A percentile compares a stretch with the other conserved stretches of the same genome.
phyloP scores from a whole-genome alignment of 257 asterid genomes.

The Pogostemon cablin region DNA sequence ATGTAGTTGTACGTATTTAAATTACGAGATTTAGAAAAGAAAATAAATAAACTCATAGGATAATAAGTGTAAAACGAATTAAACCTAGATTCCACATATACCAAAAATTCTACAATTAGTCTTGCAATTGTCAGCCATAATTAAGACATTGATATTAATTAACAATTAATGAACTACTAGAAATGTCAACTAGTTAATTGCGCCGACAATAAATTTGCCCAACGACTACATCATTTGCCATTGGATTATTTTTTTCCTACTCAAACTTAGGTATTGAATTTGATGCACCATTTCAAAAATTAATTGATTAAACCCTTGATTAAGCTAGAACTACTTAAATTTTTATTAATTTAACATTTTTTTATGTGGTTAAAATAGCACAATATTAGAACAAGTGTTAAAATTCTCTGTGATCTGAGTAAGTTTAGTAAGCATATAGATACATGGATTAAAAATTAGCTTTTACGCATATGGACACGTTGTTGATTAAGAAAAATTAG shows the following conservation, averaged over 20 bases:
- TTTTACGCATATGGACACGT: too few relatives aligned
- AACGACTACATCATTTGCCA: slow-evolving; percentile 26
- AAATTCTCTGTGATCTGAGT: too few relatives aligned
- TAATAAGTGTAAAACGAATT: background rate
- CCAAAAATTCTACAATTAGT: slow-evolving; percentile 6
- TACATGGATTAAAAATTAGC: too few relatives aligned
- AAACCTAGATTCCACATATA: background rate
- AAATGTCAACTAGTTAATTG: slow-evolving; percentile 41
- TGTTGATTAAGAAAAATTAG: too few relatives aligned
- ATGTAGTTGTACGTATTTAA: too few relatives aligned
- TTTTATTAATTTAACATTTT: background rate
- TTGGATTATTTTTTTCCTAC: slow-evolving; percentile 14
- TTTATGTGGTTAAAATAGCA: background rate
- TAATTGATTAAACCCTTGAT: too few relatives aligned
- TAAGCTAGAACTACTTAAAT: background rate
- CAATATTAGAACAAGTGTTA: too few relatives aligned
- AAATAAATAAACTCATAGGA: background rate
- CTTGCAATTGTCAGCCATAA: slow-evolving; percentile 18
- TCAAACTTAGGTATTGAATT: slow-evolving; percentile 28
- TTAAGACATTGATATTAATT: slow-evolving; percentile 10
- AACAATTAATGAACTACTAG: slow-evolving; percentile 16
- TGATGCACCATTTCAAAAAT: background rate
- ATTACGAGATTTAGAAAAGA: too few relatives aligned
- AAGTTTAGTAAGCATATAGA: too few relatives aligned
- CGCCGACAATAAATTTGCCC: slow-evolving; percentile 41